Base-by-base conservation (phyloP, 2,329 filamentous ascomycete species). In the Ascomycota sp. region DNA sequence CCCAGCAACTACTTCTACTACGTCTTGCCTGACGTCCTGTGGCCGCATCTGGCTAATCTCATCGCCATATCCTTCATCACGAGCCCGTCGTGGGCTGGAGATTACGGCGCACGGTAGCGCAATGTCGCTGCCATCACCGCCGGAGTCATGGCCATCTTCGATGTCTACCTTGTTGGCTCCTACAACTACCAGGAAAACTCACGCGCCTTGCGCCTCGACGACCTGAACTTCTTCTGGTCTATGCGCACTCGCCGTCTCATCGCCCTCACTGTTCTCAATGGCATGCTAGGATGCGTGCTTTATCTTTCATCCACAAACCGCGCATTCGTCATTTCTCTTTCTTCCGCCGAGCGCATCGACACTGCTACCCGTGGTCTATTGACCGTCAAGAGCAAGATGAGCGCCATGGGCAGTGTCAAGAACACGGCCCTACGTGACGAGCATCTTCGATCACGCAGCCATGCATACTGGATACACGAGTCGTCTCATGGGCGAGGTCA, bases 391-490 rank as follows among this genome's bases (percentile, higher is more conserved):
- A 64, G 68, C 32, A 82, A 75, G 48, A 49, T 92, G 35, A 72
- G 67, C 40, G 79, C 77, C 1, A 55, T 79, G 23, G 77, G 71
- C 7, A 71, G 92, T 33, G 56, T 92, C 27, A 69, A 76, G 47
- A 94, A 94, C 55, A 80, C 81, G 3, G 65, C 79, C 11, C 60
- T 76, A 33, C 59, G 85, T 32, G 80, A 94, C 52, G 63, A 69
- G 36, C 65, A 65, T 26, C 55, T 94, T 48, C 69, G 83, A 34
- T 59, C 52, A 3, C 64, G 65, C 33, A 65, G 66, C 29, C 66
- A 75, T 40, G 63, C 60, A 11, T 94, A 94, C 53, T 95, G 86
- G 86, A 56, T 61, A 8, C 74, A 75, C 27, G 81, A 94, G 70
- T 6, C 58, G 65, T 30, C 50, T 81, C 20, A 81, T 78, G 65